These are phyloP conservation scores for Clavispora phyllophila DNA, from an alignment of 805 yeast species.

Conservation along the genomic window DNA sequence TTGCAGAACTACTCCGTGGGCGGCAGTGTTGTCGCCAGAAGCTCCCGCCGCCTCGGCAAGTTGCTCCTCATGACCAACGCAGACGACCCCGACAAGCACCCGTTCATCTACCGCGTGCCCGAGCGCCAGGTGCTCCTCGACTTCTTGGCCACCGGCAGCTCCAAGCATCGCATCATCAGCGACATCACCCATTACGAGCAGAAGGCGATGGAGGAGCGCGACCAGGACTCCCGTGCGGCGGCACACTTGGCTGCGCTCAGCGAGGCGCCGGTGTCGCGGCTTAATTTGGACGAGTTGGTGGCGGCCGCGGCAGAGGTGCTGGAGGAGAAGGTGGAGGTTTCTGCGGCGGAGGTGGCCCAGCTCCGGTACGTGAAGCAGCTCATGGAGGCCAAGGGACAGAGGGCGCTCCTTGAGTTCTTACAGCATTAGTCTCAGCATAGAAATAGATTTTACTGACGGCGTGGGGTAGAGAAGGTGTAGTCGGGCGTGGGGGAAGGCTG, in stretches of 20 bases:
- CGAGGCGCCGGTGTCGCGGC: constrained; percentile 6
- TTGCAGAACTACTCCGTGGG: constrained; percentile 27
- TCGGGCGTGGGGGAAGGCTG: too few relatives aligned
- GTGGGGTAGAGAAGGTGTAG: too few relatives aligned
- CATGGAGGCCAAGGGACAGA: constrained; percentile 66
- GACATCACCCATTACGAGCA: constrained; percentile 23
- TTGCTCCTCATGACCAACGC: constrained; percentile 14
- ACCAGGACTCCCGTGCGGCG: constrained; percentile 8
- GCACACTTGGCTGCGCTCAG: background rate
- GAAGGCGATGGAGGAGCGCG: constrained; percentile 10
- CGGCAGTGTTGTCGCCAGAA: constrained; percentile 30
- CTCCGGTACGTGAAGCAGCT: constrained; percentile 53
- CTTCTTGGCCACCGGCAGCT: constrained; percentile 50
- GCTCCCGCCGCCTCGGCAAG: constrained; percentile 11
- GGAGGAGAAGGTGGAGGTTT: constrained; percentile 11
- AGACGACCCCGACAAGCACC: constrained; percentile 22
- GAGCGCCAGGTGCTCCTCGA: constrained; percentile 66
- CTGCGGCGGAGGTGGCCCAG: constrained; percentile 41
- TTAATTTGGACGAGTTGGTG: constrained; percentile 47
- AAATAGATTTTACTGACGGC: background rate
- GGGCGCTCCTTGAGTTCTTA: constrained; percentile 56
- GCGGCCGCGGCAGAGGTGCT: constrained; percentile 27
- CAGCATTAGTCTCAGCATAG: constrained; percentile 10
- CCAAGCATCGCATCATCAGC: constrained; percentile 16
- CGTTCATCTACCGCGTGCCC: constrained; percentile 58